phyloP scores from a whole-genome alignment of 305 asterid species.

The Fraxinus ornus region DNA sequence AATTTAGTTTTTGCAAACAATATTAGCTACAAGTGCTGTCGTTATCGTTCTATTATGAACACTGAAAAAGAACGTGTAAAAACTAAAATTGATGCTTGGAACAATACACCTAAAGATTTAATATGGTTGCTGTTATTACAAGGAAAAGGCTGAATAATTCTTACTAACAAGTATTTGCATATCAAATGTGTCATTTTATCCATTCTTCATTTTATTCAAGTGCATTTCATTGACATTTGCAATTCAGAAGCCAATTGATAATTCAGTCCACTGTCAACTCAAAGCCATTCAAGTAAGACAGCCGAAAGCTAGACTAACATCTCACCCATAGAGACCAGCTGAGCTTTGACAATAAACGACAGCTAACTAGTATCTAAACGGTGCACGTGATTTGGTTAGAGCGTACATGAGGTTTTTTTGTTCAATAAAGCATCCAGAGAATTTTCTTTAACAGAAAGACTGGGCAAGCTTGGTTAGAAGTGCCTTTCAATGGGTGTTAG shows the following conservation, averaged over 20 bases:
- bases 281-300: constrained; percentile 16
- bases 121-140: constrained; percentile 1
- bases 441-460: neutral
- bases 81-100: neutral
- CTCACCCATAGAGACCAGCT: constrained; percentile 1
- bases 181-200: neutral
- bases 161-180: neutral
- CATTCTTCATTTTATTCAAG: neutral
- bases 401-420: neutral
- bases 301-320: constrained; percentile 5
- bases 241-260: neutral
- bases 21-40: constrained; percentile 12
- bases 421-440: neutral
- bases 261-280: constrained; percentile 4
- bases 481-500: neutral
- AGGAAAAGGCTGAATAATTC: constrained; percentile 3
- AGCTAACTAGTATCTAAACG: neutral
- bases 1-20: neutral
- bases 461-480: constrained; percentile 7
- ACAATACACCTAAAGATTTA: neutral
- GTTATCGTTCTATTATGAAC: constrained; percentile 3
- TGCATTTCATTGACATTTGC: constrained; percentile 11
- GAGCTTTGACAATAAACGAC: constrained; percentile 4
- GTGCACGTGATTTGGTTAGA: neutral
- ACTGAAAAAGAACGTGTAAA: constrained; percentile 11